Conservation (phyloP, 169 alveolate species). For the Cryptosporidium tyzzeri region DNA sequence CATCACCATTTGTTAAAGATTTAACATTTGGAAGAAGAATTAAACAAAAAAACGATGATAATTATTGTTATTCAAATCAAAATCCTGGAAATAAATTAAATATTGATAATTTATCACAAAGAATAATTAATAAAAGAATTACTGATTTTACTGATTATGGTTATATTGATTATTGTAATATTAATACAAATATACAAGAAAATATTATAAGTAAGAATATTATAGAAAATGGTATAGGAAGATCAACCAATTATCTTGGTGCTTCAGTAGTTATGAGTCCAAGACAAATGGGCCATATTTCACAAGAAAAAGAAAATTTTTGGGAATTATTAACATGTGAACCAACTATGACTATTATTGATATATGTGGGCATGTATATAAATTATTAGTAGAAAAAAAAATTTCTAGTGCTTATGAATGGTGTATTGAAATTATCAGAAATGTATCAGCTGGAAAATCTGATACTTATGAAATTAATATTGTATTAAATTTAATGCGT, state of each 20-base stretch:
- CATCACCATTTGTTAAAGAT: slow-evolving; percentile 74
- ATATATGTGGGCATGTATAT: slow-evolving; percentile 56
- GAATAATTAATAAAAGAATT: slow-evolving; percentile 61
- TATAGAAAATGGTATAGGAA: slow-evolving; percentile 65
- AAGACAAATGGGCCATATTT: slow-evolving; percentile 75
- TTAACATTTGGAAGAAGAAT: slow-evolving; percentile 62
- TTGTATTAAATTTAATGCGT: slow-evolving; percentile 58
- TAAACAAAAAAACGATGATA: not conserved
- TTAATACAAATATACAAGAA: slow-evolving; percentile 45
- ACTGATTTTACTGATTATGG: slow-evolving; percentile 41
- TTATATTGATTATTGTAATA: slow-evolving; percentile 63
- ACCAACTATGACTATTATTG: slow-evolving; percentile 57
- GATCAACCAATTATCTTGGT: slow-evolving; percentile 8
- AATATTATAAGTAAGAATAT: slow-evolving; percentile 43
- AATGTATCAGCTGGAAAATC: slow-evolving; percentile 59
- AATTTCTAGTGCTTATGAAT: slow-evolving; percentile 61
- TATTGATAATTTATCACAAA: slow-evolving; percentile 27
- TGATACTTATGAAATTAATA: slow-evolving; percentile 37
- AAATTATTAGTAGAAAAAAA: slow-evolving; percentile 37
- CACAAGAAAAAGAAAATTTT: slow-evolving; percentile 60
- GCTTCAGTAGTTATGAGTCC: slow-evolving; percentile 74
- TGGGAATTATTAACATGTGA: slow-evolving; percentile 68
- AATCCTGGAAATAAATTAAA: slow-evolving; percentile 16
- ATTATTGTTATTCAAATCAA: not conserved
- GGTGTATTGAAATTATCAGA: slow-evolving; percentile 39